phyloP scores from a whole-genome alignment of 371 early-diverging fungal genomes.

The Syncephalastrum contaminatum region DNA sequence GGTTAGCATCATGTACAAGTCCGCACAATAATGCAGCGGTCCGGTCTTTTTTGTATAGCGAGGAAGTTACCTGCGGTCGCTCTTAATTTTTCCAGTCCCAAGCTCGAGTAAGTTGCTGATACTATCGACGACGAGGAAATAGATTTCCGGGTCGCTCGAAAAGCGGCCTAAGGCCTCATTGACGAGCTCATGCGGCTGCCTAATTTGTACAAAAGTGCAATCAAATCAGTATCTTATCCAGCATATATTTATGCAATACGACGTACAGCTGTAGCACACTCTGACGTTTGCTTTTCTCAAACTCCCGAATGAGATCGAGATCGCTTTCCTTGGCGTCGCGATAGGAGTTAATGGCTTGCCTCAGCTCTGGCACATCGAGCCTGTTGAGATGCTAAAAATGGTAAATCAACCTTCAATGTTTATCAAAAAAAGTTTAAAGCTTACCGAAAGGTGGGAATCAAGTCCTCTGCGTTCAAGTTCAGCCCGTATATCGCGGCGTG shows the following conservation, averaged over 20 bases:
- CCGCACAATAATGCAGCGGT: neutral
- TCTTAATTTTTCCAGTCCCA: slow-evolving; percentile 20
- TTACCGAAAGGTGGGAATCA: slow-evolving; percentile 46
- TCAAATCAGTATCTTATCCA: neutral
- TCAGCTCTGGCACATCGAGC: slow-evolving; percentile 29
- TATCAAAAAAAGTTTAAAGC: slow-evolving; percentile 4
- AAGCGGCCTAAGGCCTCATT: slow-evolving; percentile 29
- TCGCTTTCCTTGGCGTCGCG: slow-evolving; percentile 50
- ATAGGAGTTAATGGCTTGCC: slow-evolving; percentile 27
- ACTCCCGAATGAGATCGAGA: slow-evolving; percentile 46
- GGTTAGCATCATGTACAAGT: neutral
- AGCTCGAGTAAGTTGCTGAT: slow-evolving; percentile 29
- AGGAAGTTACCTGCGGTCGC: slow-evolving; percentile 16
- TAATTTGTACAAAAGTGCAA: slow-evolving; percentile 4
- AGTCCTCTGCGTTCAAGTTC: slow-evolving; percentile 63
- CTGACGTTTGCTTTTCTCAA: slow-evolving; percentile 36
- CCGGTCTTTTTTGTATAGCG: neutral
- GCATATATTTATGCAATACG: neutral
- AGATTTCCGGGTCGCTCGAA: slow-evolving; percentile 36
- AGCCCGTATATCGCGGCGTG: slow-evolving; percentile 45
- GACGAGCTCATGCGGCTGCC: slow-evolving; percentile 42
- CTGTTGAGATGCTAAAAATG: slow-evolving; percentile 4
- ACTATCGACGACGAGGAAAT: slow-evolving; percentile 44
- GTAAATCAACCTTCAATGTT: too few relatives aligned
- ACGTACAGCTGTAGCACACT: slow-evolving; percentile 40